phyloP scores from a whole-genome alignment of 139 green algal genomes.

The Edaphochlamys debaryana region DNA sequence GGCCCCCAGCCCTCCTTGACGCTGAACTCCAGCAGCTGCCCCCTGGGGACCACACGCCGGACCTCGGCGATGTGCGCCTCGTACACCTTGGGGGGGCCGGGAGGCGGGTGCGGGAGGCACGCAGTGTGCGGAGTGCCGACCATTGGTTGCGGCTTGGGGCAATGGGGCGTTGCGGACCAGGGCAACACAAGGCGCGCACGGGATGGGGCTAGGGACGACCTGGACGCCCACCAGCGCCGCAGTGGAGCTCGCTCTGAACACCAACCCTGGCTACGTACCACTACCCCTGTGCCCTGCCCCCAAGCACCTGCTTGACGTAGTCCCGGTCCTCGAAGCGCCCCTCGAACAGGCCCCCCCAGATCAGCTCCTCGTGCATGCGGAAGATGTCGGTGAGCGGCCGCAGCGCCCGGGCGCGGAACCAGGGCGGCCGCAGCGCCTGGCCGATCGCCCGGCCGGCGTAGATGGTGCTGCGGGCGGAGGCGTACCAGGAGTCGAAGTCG shows the following conservation, averaged over 20 bases:
- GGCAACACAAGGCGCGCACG: background rate
- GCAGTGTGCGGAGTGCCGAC: background rate
- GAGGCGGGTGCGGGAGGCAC: background rate
- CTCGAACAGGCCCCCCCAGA: conserved; percentile 26
- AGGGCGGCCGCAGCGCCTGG: background rate
- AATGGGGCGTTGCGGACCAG: background rate
- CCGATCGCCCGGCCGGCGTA: background rate
- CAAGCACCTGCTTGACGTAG: conserved; percentile 27
- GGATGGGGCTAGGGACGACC: too few species aligned
- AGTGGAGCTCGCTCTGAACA: too few species aligned
- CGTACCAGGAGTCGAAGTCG: conserved; percentile 44
- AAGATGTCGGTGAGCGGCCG: too few species aligned
- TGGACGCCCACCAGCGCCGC: too few species aligned
- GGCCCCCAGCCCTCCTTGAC: too few species aligned
- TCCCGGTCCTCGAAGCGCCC: conserved; percentile 18
- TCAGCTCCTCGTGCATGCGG: background rate
- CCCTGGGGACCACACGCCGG: background rate
- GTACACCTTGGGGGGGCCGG: background rate
- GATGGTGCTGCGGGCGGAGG: conserved; percentile 17
- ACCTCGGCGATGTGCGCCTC: conserved; percentile 15
- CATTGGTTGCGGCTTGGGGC: background rate
- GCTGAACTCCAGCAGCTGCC: too few species aligned
- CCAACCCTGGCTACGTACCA: too few species aligned
- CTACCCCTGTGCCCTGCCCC: too few species aligned
- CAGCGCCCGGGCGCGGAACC: background rate